Evolutionary conservation across 805 yeast genomes (phyloP).

Genomic region (Pichia gijzeniarum): DNA sequence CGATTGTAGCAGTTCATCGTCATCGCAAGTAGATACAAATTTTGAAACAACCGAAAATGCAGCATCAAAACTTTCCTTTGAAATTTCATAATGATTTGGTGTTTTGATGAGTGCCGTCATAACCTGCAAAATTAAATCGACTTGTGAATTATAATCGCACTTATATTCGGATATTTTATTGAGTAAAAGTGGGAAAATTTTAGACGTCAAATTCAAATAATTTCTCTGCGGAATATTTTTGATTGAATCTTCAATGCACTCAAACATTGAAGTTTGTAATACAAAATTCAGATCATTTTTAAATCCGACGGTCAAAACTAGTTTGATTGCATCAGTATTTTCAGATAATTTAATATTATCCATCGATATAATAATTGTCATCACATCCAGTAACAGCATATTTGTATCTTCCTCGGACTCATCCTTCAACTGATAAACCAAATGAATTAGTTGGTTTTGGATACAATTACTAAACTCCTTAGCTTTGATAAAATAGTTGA

Average conservation of each 20-base stretch:
- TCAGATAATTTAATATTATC: slow-evolving; percentile 31
- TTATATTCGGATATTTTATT: slow-evolving; percentile 31
- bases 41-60: slow-evolving; percentile 39
- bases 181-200: slow-evolving; percentile 47
- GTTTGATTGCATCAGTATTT: slow-evolving; percentile 36
- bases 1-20: slow-evolving; percentile 70
- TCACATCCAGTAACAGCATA: slow-evolving; percentile 62
- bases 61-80: slow-evolving; percentile 32
- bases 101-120: slow-evolving; percentile 48
- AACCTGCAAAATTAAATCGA: slow-evolving; percentile 52
- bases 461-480: slow-evolving; percentile 27
- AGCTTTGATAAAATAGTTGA: slow-evolving; percentile 23
- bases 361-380: slow-evolving; percentile 51
- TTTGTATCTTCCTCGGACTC: slow-evolving; percentile 79
- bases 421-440: slow-evolving; percentile 42
- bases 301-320: slow-evolving; percentile 59
- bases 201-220: slow-evolving; percentile 43
- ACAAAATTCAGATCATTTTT: slow-evolving; percentile 74
- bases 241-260: slow-evolving; percentile 59
- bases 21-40: slow-evolving; percentile 43
- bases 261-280: slow-evolving; percentile 58
- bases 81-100: slow-evolving; percentile 12
- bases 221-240: slow-evolving; percentile 36
- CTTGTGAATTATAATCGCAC: slow-evolving; percentile 53
- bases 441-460: slow-evolving; percentile 25